phyloP scores from a whole-genome alignment of 768 basidiomycete species.

The Mycena metata region DNA sequence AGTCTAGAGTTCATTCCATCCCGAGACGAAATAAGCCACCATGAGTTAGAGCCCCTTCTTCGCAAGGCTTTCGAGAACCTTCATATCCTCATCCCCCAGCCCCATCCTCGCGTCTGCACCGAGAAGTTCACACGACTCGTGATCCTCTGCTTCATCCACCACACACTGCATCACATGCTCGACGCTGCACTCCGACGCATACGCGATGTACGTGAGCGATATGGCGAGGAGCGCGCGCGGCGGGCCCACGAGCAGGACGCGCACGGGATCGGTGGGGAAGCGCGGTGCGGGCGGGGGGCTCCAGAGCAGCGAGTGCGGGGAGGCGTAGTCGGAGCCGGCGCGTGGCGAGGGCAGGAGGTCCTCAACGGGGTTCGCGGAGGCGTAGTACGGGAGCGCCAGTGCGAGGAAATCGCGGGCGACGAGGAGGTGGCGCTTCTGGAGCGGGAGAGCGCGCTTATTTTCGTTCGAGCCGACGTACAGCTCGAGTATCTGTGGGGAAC shows the following conservation, averaged over 20 bases:
- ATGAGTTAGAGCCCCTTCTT: constrained; percentile 20
- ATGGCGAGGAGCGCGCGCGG: constrained; percentile 27
- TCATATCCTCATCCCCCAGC: constrained; percentile 14
- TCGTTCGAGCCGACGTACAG: constrained; percentile 7
- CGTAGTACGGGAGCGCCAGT: constrained; percentile 36
- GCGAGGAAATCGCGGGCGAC: constrained; percentile 39
- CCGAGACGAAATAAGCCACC: too few relatives aligned
- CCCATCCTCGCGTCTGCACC: constrained; percentile 26
- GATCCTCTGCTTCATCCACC: constrained; percentile 30
- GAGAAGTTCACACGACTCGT: constrained; percentile 21
- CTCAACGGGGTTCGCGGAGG: constrained; percentile 21
- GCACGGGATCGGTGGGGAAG: constrained; percentile 31
- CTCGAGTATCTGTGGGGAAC: background rate
- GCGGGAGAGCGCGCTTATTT: constrained; percentile 15
- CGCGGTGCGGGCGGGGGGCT: background rate
- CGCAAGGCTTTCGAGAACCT: constrained; percentile 16
- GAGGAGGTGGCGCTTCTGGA: constrained; percentile 20
- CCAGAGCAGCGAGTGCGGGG: background rate
- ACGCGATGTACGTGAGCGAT: constrained; percentile 31
- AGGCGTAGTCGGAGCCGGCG: too few relatives aligned
- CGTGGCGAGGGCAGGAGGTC: too few relatives aligned
- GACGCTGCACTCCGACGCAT: constrained; percentile 28
- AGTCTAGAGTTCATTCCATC: too few relatives aligned
- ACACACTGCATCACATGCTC: constrained; percentile 33
- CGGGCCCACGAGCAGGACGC: constrained; percentile 31